These are phyloP conservation scores for Cordyceps militaris DNA, from an alignment of 2,329 filamentous ascomycete species.

Conservation along the genomic window DNA sequence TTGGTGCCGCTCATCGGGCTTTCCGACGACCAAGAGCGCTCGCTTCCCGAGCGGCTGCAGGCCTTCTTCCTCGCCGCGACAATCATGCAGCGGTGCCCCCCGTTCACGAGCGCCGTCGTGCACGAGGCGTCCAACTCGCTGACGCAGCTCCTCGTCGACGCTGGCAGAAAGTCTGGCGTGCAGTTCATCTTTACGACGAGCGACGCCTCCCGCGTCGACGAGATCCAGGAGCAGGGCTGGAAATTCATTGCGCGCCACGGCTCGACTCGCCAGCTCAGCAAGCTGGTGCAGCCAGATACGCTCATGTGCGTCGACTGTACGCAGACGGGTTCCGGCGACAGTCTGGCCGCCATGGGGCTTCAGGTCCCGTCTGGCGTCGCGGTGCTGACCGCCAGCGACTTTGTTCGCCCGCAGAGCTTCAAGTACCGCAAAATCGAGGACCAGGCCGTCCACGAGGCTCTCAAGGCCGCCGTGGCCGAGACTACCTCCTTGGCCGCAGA, in stretches of 20 bases:
- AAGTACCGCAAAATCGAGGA: not conserved
- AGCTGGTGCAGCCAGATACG: not conserved
- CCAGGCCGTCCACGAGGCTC: not conserved
- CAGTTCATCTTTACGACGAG: not conserved
- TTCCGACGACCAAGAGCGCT: not conserved
- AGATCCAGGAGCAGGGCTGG: not conserved
- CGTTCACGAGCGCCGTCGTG: not conserved
- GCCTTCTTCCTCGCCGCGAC: not conserved
- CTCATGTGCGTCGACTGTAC: not conserved
- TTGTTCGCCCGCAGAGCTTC: not conserved
- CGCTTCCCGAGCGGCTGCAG: not conserved
- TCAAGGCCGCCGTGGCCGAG: not conserved
- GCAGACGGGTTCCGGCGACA: not conserved
- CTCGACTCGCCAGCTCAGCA: not conserved
- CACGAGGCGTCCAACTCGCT: not conserved
- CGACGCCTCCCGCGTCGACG: not conserved
- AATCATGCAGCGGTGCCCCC: not conserved
- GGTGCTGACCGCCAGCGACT: not conserved
- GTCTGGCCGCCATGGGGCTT: not conserved
- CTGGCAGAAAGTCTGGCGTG: not conserved
- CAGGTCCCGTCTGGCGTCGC: not conserved
- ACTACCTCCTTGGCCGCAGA: not conserved
- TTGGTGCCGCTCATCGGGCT: not conserved
- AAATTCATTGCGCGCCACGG: not conserved
- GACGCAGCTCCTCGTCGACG: not conserved